Percentiles rank a stretch among this genome's conserved stretches.
Conservation (phyloP, 1,284 basidiomycete species). For the Ceratorhiza oryzae-sativae region DNA sequence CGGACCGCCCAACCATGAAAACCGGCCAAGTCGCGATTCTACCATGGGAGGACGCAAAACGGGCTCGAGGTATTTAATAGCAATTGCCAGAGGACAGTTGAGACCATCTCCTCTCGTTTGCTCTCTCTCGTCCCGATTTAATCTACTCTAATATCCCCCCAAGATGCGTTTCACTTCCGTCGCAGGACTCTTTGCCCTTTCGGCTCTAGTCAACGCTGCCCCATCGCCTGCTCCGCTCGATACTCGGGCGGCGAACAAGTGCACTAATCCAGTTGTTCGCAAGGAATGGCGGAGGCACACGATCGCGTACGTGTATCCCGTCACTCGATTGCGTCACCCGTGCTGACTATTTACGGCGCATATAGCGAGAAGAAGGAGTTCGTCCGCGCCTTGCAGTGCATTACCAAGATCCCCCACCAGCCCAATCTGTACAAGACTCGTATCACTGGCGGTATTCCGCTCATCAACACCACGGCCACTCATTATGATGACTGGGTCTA, state of each 20-base stretch:
- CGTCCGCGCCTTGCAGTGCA: constrained; percentile 28
- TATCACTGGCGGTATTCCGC: constrained; percentile 14
- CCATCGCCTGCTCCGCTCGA: not conserved
- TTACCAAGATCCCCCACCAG: constrained; percentile 15
- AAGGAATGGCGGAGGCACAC: constrained; percentile 30
- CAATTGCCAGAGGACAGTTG: not conserved
- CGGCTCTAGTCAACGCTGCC: not conserved
- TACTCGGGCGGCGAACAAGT: constrained; percentile 1
- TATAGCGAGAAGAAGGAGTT: constrained; percentile 35
- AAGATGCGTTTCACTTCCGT: constrained; percentile 13
- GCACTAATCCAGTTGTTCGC: constrained; percentile 22
- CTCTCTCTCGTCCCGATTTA: not conserved
- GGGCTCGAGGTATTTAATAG: constrained; percentile 15
- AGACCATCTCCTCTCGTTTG: not conserved
- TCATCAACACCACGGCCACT: not conserved
- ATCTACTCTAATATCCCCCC: constrained; percentile 1
- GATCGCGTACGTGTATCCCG: constrained; percentile 9
- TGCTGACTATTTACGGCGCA: not conserved
- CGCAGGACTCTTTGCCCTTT: not conserved
- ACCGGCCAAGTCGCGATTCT: not conserved
- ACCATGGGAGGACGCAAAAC: constrained; percentile 4
- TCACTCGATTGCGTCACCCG: not conserved
- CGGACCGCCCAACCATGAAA: not conserved
- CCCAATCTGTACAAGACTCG: constrained; percentile 14
- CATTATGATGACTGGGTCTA: constrained; percentile 33